Percentiles rank a stretch among this genome's conserved stretches.
phyloP scores from a whole-genome alignment of 805 yeast species.

The Kazachstania bromeliacearum region DNA sequence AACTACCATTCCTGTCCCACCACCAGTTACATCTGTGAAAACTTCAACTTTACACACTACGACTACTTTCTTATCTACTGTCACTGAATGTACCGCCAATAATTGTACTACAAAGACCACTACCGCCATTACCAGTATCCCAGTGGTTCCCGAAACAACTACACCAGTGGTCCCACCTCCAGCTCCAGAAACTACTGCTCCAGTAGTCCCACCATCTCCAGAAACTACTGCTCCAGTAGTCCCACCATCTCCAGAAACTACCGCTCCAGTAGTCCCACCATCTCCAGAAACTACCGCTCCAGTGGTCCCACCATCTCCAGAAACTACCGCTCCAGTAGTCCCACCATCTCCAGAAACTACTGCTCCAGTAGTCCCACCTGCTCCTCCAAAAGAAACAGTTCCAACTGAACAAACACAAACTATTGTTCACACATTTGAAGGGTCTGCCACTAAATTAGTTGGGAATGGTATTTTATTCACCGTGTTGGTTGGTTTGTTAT shows the following conservation, averaged over 20 bases:
- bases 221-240: neutral
- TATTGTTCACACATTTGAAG: conserved; percentile 5
- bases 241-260: neutral
- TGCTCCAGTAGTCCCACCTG: neutral
- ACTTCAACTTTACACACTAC: neutral
- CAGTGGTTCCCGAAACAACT: neutral
- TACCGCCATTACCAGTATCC: neutral
- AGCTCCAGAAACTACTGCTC: neutral
- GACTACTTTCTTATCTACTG: neutral
- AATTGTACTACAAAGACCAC: neutral
- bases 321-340: neutral
- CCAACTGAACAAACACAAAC: too few relatives aligned
- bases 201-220: conserved; percentile 4
- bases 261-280: neutral
- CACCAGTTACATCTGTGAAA: neutral
- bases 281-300: neutral
- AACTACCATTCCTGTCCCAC: conserved; percentile 1
- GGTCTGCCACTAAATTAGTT: neutral
- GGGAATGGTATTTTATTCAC: neutral
- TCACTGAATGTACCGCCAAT: conserved; percentile 2
- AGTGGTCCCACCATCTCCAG: neutral
- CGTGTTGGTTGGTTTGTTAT: neutral
- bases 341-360: neutral
- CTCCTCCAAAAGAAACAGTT: conserved; percentile 1
- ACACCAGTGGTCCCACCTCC: conserved; percentile 1